Evolutionary conservation across 352 stramenopile genomes (phyloP), one percentile per base, ranked within the genome.

Genomic region (Pythium volutum): DNA sequence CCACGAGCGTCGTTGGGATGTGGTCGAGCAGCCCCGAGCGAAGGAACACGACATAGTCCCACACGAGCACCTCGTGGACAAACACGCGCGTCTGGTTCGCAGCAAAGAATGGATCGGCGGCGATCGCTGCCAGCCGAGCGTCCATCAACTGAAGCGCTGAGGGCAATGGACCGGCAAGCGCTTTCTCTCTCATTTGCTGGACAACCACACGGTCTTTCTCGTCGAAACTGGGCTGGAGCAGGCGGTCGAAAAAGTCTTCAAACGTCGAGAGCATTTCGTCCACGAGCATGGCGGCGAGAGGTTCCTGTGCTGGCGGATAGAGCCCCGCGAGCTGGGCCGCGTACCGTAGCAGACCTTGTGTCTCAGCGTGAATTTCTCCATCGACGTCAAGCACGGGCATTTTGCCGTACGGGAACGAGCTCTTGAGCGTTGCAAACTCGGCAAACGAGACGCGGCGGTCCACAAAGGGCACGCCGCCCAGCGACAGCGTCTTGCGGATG

Each of bases 381-480:
- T 75, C 50, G 9, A 76, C 61, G 18, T 74, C 31, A 11, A 81
- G 50, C 33, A 73, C 64, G 14, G 70, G 73, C 34, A 76, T 8
- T 18, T 75, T 64, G 7, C 54, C 70, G 41, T 67, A 76, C 14
- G 70, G 70, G n/a, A 75, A 54, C 29, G 59, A 51, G 1, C 54
- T 20, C 31, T 76, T 72, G 74, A 48, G 74, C 34, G 23, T 33
- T 50, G 15, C 22, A 33, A 34, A 59, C 23, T 69, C 20, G 20
- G 42, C 36, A 7, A 23, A 47, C 27, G 29, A 47, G 22, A 78
- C 4, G 34, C 73, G 70, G 12, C 70, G 47, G 55, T 81, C 73
- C 18, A 52, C 53, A 43, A 81, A 81, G 1, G 70, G 56, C n/a
- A 81, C 41, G 36, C 60, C 62, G n/a, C 55, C 71, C n/a, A 73